Evolutionary conservation across 2,329 filamentous ascomycete genomes (phyloP).

Genomic region (Xylaria sp.): DNA sequence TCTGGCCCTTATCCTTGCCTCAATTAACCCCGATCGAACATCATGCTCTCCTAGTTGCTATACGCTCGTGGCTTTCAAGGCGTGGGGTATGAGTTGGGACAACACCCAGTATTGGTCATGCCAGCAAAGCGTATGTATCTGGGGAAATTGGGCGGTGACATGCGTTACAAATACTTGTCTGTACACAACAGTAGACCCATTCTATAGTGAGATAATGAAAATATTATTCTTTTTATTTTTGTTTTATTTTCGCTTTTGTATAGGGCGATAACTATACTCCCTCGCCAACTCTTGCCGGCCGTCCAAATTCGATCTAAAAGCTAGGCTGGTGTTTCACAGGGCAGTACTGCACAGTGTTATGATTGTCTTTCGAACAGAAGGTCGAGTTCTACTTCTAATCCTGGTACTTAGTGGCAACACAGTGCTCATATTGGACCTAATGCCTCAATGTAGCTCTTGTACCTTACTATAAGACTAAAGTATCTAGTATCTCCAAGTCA

Average conservation of each 20-base stretch:
- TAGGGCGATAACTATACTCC: neutral
- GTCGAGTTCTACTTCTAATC: neutral
- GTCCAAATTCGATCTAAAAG: neutral
- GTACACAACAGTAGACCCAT: no score
- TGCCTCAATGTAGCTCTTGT: neutral
- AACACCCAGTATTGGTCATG: no score
- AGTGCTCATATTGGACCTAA: neutral
- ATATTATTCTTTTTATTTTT: neutral
- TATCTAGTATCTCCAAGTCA: conserved; percentile 18
- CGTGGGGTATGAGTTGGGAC: no score
- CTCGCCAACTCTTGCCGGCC: neutral
- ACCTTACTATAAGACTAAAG: neutral
- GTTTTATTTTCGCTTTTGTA: neutral
- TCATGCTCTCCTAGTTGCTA: neutral
- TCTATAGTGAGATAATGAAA: neutral
- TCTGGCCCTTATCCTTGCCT: neutral
- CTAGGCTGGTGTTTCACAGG: neutral
- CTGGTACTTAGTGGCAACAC: neutral
- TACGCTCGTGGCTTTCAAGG: no score
- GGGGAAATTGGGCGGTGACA: neutral
- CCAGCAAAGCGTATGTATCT: neutral
- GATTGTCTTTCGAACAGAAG: neutral
- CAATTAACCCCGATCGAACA: neutral
- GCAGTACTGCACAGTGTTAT: no score
- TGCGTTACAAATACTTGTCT: neutral